Evolutionary conservation across 1,284 basidiomycete genomes (phyloP).

Genomic region (Vanrija sp.): DNA sequence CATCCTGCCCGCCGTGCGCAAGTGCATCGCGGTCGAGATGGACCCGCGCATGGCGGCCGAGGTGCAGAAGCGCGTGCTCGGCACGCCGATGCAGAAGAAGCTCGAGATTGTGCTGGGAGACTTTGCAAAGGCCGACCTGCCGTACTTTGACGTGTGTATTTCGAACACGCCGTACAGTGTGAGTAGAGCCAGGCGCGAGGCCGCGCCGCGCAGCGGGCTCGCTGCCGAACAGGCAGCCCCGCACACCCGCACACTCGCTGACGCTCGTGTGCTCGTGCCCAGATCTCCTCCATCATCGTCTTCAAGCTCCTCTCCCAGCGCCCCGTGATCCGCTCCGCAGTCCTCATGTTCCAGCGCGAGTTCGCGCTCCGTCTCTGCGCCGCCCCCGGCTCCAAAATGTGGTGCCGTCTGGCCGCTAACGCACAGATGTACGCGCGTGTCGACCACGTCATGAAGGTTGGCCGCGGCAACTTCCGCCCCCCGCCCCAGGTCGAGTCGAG

Average conservation of each 20-base stretch:
- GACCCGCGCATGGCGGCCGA: constrained; percentile 99
- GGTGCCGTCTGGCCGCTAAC: constrained; percentile 94
- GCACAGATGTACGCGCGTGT: constrained; percentile 95
- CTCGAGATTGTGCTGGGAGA: constrained; percentile 93
- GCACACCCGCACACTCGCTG: not conserved
- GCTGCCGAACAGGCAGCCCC: not conserved
- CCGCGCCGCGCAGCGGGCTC: too few species aligned
- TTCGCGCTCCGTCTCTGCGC: constrained; percentile 93
- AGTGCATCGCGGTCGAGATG: constrained; percentile 93
- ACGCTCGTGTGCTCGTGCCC: not conserved
- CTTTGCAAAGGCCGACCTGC: constrained; percentile 93
- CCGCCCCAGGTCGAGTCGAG: constrained; percentile 87
- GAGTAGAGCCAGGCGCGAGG: constrained; percentile 9
- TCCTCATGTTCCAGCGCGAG: constrained; percentile 99
- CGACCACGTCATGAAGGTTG: constrained; percentile 94
- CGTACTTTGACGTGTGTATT: constrained; percentile 98
- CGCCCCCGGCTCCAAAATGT: constrained; percentile 75
- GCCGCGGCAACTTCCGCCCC: constrained; percentile 92
- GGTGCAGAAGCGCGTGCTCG: constrained; percentile 93
- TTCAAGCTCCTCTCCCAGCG: constrained; percentile 96
- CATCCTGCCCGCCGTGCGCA: constrained; percentile 90
- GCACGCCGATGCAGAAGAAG: constrained; percentile 95
- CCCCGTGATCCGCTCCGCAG: constrained; percentile 86
- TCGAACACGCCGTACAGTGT: constrained; percentile 97
- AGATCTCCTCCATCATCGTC: constrained; percentile 93